A percentile compares a stretch with the other conserved stretches of the same genome.
Evolutionary conservation across 2,329 filamentous ascomycete species (phyloP).

Genomic region (Ceratocystis cacaofunesta): DNA sequence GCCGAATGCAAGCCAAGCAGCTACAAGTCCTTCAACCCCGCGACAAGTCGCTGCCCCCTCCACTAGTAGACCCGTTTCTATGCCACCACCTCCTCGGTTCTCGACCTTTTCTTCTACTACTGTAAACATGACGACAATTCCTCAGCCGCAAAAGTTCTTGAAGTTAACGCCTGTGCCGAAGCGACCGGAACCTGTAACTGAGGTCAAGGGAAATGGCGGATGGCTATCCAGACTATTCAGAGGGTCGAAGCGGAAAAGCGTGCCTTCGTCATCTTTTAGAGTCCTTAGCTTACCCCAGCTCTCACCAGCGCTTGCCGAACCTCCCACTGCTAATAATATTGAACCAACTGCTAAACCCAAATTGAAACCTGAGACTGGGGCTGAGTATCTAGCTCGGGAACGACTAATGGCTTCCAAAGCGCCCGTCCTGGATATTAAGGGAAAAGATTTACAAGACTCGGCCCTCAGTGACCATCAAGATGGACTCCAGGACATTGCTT

Average conservation of each 20-base stretch:
- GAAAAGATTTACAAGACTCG: neutral
- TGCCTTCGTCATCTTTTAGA: constrained; percentile 1
- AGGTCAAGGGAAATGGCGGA: constrained; percentile 7
- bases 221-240: constrained; percentile 11
- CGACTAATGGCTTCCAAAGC: neutral
- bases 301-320: neutral
- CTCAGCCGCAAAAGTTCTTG: neutral
- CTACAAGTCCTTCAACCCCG: neutral
- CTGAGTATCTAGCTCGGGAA: neutral
- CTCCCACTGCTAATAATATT: neutral
- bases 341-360: neutral
- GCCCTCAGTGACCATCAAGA: neutral
- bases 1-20: neutral
- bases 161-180: neutral
- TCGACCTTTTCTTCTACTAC: neutral
- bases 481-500: neutral
- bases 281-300: neutral
- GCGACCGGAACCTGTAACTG: neutral
- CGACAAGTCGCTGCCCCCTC: neutral
- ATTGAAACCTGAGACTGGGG: no score
- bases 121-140: neutral
- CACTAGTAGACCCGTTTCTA: constrained; percentile 3
- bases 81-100: neutral
- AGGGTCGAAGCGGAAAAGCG: neutral
- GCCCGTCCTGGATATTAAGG: neutral